Base-by-base conservation (phyloP, 2,329 filamentous ascomycete species). In the Cladosporium sp. region DNA sequence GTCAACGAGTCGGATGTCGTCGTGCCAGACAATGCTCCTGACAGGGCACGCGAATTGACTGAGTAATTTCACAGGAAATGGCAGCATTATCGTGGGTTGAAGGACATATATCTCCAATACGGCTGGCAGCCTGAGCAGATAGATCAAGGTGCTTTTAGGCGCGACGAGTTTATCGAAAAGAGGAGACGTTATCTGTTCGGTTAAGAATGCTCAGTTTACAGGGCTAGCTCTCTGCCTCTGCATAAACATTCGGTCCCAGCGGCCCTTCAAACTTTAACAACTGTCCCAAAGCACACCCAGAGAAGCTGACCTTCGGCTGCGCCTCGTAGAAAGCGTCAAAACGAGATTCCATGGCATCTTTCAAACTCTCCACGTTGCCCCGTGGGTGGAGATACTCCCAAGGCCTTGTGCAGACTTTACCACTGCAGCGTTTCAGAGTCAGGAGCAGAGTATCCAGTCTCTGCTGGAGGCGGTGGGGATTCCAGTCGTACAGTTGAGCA, bases 131-230 rank as follows among this genome's bases (percentile, higher is more conserved):
- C 46, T 8, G n/a, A 59, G 48, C 16, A 36, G 14, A 36, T 48
- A 13, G 34, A 46, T 23, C 57, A 59, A 26, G 32, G 14, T 30
- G 11, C 36, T n/a, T 59, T 59, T 36, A 21, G 57, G 25, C 57
- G 36, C 6, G 36, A 59, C 16, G 57, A 59, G 36, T 59, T 59
- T 18, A 5, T 59, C 1, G 57, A 59, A 8, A 59, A 59, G 16
- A 59, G 57, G 30, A 32, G 30, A 32, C 30, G 10, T 6, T 32
- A 32, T 32, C 30, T 32, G 30, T 32, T 32, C 10, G 30, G 30
- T 32, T 32, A 8, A 32, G 10, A 11, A 11, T 32, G 30, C 30
- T 11, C 2, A 11, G 30, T 32, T 11, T 32, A 32, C 10, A 32
- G 2, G 30, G 5, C 30, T 32, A 32, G 10, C 30, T 32, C 10